A percentile compares a stretch with the other conserved stretches of the same genome.
Evolutionary conservation across 2,329 filamentous ascomycete species (phyloP).

Genomic region (Macrophomina pseudophaseolina): DNA sequence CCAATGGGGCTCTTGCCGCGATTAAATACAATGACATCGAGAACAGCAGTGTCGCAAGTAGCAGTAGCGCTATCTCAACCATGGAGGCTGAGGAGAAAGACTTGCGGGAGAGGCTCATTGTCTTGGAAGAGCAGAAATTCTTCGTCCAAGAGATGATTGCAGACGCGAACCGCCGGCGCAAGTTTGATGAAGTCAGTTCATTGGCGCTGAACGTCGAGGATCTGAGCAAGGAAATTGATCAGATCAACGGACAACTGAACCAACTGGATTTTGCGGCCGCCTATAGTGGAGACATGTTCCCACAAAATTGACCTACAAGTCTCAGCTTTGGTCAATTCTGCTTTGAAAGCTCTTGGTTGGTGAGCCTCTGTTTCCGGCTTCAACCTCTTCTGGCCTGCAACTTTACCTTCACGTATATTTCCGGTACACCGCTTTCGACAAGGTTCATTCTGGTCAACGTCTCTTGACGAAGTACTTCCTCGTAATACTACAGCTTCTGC

Average conservation of each 20-base stretch:
- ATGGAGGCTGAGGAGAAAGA: slow-evolving; percentile 85
- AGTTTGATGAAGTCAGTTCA: slow-evolving; percentile 86
- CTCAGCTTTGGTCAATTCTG: background rate
- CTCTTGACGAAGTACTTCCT: background rate
- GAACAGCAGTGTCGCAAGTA: slow-evolving; percentile 59
- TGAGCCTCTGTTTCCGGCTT: background rate
- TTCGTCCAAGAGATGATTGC: slow-evolving; percentile 86
- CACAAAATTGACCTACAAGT: background rate
- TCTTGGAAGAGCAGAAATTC: slow-evolving; percentile 90
- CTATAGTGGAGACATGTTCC: slow-evolving; percentile 44
- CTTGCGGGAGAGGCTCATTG: slow-evolving; percentile 76
- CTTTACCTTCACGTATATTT: background rate
- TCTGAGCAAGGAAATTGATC: slow-evolving; percentile 76
- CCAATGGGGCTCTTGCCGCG: slow-evolving; percentile 53
- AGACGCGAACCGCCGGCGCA: slow-evolving; percentile 73
- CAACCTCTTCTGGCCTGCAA: background rate
- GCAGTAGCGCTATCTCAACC: slow-evolving; percentile 64
- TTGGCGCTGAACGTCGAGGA: slow-evolving; percentile 82
- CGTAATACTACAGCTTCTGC: background rate
- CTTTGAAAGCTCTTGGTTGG: background rate
- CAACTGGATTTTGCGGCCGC: slow-evolving; percentile 67
- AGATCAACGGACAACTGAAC: slow-evolving; percentile 67
- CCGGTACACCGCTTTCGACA: background rate
- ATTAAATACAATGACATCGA: slow-evolving; percentile 64
- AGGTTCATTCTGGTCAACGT: background rate